A percentile compares a stretch with the other conserved stretches of the same genome.
Conservation (phyloP, 768 basidiomycete genomes). For the Podaxis rugospora region DNA sequence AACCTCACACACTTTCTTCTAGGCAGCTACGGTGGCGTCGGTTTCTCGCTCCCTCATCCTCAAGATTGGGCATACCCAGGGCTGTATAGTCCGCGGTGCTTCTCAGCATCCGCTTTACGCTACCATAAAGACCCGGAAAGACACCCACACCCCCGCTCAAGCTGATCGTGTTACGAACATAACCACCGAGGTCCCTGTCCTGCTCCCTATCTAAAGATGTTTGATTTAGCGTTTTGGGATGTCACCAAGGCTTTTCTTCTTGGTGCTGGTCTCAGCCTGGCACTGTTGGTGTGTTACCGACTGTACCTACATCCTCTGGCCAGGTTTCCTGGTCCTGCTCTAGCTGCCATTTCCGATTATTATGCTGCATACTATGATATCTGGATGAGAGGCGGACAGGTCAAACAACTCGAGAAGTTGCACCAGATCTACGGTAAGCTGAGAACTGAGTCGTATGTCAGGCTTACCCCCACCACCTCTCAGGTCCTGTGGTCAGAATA, state of each 20-base stretch:
- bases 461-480: background rate
- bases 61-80: too few relatives aligned
- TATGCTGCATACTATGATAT: slow-evolving; percentile 26
- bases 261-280: background rate
- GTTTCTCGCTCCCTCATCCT: too few relatives aligned
- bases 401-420: slow-evolving; percentile 22
- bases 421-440: slow-evolving; percentile 22
- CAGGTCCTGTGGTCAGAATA: slow-evolving; percentile 32
- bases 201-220: background rate
- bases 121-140: too few relatives aligned
- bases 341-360: slow-evolving; percentile 22
- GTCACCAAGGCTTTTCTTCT: background rate
- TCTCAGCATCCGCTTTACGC: too few relatives aligned
- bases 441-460: background rate
- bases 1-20: too few relatives aligned
- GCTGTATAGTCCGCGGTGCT: too few relatives aligned
- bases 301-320: slow-evolving; percentile 23
- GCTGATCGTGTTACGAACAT: background rate
- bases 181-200: background rate
- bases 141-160: too few relatives aligned
- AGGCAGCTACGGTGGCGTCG: too few relatives aligned
- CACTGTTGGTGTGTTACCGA: slow-evolving; percentile 7
- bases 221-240: background rate
- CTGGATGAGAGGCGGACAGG: slow-evolving; percentile 19
- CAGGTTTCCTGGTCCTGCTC: slow-evolving; percentile 23